phyloP scores from a whole-genome alignment of 805 yeast genomes.

The Citeromyces nyonsensis region DNA sequence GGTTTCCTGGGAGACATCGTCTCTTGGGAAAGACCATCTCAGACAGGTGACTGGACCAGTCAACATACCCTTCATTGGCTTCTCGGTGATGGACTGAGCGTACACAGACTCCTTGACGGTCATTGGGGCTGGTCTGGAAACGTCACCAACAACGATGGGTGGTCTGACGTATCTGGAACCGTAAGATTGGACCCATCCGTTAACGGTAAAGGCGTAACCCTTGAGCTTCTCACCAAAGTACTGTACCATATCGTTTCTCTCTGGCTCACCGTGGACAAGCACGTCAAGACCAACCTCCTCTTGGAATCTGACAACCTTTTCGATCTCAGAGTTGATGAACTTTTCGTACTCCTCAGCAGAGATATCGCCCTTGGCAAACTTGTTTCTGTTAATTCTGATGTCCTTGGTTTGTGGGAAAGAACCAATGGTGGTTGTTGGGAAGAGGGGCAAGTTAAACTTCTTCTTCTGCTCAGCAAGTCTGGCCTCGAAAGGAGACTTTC shows the following conservation, averaged over 20 bases:
- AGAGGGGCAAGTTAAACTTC: conserved; percentile 84
- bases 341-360: conserved; percentile 89
- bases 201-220: conserved; percentile 96
- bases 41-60: conserved; percentile 99
- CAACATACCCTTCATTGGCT: conserved; percentile 99
- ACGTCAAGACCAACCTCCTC: conserved; percentile 98
- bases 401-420: conserved; percentile 99
- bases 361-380: conserved; percentile 92
- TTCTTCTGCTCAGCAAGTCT: conserved; percentile 82
- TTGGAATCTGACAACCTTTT: conserved; percentile 94
- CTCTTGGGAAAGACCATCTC: conserved; percentile 99
- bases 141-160: conserved; percentile 97
- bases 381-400: conserved; percentile 96
- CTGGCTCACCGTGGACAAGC: conserved; percentile 99
- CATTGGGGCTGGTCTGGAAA: conserved; percentile 97
- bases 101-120: conserved; percentile 98
- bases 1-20: conserved; percentile 81
- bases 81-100: conserved; percentile 91
- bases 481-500: conserved; percentile 74
- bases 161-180: conserved; percentile 99
- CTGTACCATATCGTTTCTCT: conserved; percentile 99
- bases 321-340: conserved; percentile 94
- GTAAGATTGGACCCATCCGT: conserved; percentile 99
- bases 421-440: conserved; percentile 99
- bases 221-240: conserved; percentile 98